Conservation (phyloP, 495 filamentous ascomycete genomes). For the Sordaria brevicollis region DNA sequence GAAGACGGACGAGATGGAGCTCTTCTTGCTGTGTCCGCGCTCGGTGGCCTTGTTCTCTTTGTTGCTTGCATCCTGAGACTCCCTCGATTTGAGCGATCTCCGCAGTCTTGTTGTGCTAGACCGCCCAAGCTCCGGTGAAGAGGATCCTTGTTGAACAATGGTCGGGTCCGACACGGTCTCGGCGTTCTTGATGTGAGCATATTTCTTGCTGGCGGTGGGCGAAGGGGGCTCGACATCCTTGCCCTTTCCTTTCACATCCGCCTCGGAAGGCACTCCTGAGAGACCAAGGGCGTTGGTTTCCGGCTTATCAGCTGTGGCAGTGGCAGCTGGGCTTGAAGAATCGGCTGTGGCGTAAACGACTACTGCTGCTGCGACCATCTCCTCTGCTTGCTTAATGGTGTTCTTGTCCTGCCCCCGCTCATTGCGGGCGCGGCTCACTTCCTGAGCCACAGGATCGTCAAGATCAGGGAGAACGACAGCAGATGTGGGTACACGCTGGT, state of each 20-base stretch:
- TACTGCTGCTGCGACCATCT: slow-evolving; percentile 37
- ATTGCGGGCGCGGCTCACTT: slow-evolving; percentile 27
- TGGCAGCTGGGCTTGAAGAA: slow-evolving; percentile 25
- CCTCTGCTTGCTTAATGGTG: slow-evolving; percentile 32
- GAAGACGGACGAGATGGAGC: neutral
- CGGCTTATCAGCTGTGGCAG: slow-evolving; percentile 19
- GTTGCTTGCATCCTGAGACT: slow-evolving; percentile 4
- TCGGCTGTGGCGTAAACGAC: slow-evolving; percentile 35
- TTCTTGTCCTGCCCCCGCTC: slow-evolving; percentile 27
- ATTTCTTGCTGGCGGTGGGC: slow-evolving; percentile 26
- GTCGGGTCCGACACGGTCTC: slow-evolving; percentile 24
- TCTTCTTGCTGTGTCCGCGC: slow-evolving; percentile 7
- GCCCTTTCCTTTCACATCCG: slow-evolving; percentile 19
- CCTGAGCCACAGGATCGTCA: slow-evolving; percentile 28
- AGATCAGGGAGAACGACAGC: slow-evolving; percentile 34
- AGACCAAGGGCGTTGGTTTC: slow-evolving; percentile 16
- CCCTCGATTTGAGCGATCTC: slow-evolving; percentile 10
- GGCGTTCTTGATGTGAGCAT: slow-evolving; percentile 28
- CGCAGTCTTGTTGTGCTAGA: slow-evolving; percentile 22
- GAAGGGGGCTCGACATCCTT: slow-evolving; percentile 19
- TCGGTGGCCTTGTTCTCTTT: slow-evolving; percentile 10
- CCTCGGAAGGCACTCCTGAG: slow-evolving; percentile 21
- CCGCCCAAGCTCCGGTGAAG: slow-evolving; percentile 24
- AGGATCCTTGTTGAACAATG: slow-evolving; percentile 11
- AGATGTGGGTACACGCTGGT: slow-evolving; percentile 33